Base-by-base conservation (phyloP, 148 eudicot genomes). In the Vaccinium macrocarpon region DNA sequence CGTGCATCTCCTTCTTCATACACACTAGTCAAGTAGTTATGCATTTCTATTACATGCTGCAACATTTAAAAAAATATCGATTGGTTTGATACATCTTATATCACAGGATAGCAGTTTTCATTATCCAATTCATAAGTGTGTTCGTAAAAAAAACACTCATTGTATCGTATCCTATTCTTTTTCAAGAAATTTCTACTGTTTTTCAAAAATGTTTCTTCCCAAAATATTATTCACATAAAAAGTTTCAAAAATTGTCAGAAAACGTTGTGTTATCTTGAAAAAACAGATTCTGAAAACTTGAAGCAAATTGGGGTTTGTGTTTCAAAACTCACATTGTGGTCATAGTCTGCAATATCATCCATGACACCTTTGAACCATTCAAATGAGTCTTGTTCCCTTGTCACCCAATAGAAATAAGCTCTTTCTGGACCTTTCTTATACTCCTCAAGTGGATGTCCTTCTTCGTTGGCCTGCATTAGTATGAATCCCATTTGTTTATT, bases 1-100 rank as follows among this genome's bases (percentile, higher is more conserved):
- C 99, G 89, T 59, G 98, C 99, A 93, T 97, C 98, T 29, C 99
- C 99, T 91, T 95, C 98, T 89, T 95, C 98, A 56, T 95, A 97
- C 82, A 97, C 95, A 86, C 99, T 94, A 27, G 99, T 95, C 87
- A 97, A 87, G 90, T 95, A 94, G 84, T 92, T 97, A 78, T 97
- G 98, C 98, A 95, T 94, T 90, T 97, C 99, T 86, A 97, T 93
- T 14, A 97, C 85, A 68, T 97, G 62, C 99, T 97, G 94, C 87
- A 52, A 72, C n/a, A 27, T 38, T 66, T 4, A 48, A 76, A 57
- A 51, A 73, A 12, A 50, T 38, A 50, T 8, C 19, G 32, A 35
- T 75, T 50, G 74, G 57, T 46, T 57, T 35, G 76, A 35, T 71
- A 29, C 6, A 16, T 14, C 46, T 35, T 32, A 15, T 66, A 27